Base-by-base conservation (phyloP, 2,329 filamentous ascomycete species). In the Exophiala sp. region DNA sequence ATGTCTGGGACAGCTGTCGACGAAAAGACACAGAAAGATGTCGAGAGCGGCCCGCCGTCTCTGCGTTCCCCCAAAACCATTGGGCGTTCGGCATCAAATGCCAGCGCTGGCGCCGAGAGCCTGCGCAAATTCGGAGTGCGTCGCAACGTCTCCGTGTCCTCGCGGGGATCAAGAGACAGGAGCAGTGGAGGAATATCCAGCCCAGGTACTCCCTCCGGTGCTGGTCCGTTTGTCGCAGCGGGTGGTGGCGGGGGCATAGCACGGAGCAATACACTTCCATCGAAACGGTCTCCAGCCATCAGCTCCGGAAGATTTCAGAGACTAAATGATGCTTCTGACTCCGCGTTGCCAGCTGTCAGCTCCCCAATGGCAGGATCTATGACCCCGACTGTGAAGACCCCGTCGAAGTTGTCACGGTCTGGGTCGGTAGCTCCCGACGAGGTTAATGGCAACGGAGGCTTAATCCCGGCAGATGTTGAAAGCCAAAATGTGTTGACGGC, bases 1-100 rank as follows among this genome's bases (percentile, higher is more conserved):
- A 98, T 98, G 93, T 88, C 89, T 65, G 93, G 93, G 38, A 96
- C 90, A n/a, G 90, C 82, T n/a, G 87, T 90, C n/a, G 90, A 96
- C 64, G 88, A 94, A 64, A 83, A 81, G 53, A 82, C 80, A 6
- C 75, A 81, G 43, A 78, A 80, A 62, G 80, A 82, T 53, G 74
- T 83, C 30, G 83, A 90, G 63, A 87, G 86, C 49, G 85, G 85
- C 2, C 70, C 65, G 60, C 58, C 64, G n/a, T 76, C 66, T 52
- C 71, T 68, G 48, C 71, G 70, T 64, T 73, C 66, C 62, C 79
- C 55, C 78, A 78, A 63, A 73, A 76, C 41, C 76, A 55, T 94
- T 45, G 78, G 77, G 38, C 80, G 93, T 61, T 91, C 91, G 3
- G 79, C 85, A 10, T 97, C 93, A 5, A 94, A 84, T 64, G 87